A percentile compares a stretch with the other conserved stretches of the same genome.
Conservation (phyloP, 805 yeast species). For the Zygotorulaspora chibaensis region DNA sequence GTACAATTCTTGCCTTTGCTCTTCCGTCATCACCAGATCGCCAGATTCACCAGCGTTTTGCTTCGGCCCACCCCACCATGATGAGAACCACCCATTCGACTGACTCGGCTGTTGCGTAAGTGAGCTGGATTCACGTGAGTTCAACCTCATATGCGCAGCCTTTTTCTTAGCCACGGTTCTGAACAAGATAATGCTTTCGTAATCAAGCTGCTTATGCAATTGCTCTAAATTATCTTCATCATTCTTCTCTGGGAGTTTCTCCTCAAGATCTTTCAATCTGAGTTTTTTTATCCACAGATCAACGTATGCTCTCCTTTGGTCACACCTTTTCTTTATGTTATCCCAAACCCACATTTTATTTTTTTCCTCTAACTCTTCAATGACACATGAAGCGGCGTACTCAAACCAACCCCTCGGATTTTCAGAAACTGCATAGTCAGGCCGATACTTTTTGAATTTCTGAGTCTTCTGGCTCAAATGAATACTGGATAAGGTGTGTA, state of each 20-base stretch:
- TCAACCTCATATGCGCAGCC: constrained; percentile 50
- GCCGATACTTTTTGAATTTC: constrained; percentile 68
- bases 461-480: constrained; percentile 74
- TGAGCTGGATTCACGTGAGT: constrained; percentile 15
- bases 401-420: constrained; percentile 77
- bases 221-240: constrained; percentile 41
- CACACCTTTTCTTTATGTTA: constrained; percentile 62
- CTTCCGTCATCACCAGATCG: constrained; percentile 63
- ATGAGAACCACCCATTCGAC: constrained; percentile 58
- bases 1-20: constrained; percentile 82
- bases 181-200: constrained; percentile 81
- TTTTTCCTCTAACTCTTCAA: constrained; percentile 74
- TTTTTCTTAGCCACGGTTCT: constrained; percentile 73
- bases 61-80: constrained; percentile 57
- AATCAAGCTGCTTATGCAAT: constrained; percentile 57
- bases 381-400: constrained; percentile 73
- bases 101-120: constrained; percentile 14
- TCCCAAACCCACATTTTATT: constrained; percentile 89
- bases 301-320: constrained; percentile 65
- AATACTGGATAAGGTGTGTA: constrained; percentile 76
- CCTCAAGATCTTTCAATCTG: constrained; percentile 32
- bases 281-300: constrained; percentile 60
- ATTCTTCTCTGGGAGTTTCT: constrained; percentile 33
- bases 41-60: constrained; percentile 31
- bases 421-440: constrained; percentile 46